A percentile compares a stretch with the other conserved stretches of the same genome.
Evolutionary conservation across 805 yeast genomes (phyloP).

Genomic region (Zygosaccharomyces rouxii): DNA sequence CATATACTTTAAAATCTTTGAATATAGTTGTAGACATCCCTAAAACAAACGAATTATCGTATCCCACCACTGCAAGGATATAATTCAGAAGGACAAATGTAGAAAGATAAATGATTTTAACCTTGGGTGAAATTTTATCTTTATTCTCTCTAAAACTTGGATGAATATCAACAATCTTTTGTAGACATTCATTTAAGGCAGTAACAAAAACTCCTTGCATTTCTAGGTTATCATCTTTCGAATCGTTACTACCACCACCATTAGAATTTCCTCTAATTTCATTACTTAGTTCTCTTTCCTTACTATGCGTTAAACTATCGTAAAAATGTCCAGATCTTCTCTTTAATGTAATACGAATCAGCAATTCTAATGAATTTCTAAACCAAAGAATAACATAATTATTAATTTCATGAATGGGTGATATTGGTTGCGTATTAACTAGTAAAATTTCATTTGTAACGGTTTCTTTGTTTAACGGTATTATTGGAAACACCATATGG

Average conservation of each 20-base stretch:
- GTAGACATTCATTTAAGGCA: slow-evolving; percentile 33
- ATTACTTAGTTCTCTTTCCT: slow-evolving; percentile 4
- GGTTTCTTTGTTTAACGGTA: slow-evolving; percentile 37
- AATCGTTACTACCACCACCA: neutral
- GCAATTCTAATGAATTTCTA: slow-evolving; percentile 32
- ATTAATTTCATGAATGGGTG: slow-evolving; percentile 33
- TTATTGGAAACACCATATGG: slow-evolving; percentile 38
- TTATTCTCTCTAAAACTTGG: slow-evolving; percentile 31
- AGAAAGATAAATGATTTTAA: slow-evolving; percentile 35
- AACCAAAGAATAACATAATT: slow-evolving; percentile 33
- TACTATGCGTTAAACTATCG: slow-evolving; percentile 7
- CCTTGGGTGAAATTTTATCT: slow-evolving; percentile 29
- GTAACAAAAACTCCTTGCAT: slow-evolving; percentile 26
- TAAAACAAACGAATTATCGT: slow-evolving; percentile 53
- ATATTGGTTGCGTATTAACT: slow-evolving; percentile 31
- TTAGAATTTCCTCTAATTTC: neutral
- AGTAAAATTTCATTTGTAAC: slow-evolving; percentile 30
- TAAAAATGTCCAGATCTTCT: slow-evolving; percentile 16
- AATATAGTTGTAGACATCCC: slow-evolving; percentile 50
- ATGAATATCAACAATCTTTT: slow-evolving; percentile 31
- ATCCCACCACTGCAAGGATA: slow-evolving; percentile 55
- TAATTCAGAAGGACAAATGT: slow-evolving; percentile 49
- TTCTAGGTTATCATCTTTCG: slow-evolving; percentile 19
- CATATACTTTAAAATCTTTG: slow-evolving; percentile 52
- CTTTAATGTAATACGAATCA: slow-evolving; percentile 29